Conservation (phyloP, 441 rosid species). For the Adansonia rubrostipa region DNA sequence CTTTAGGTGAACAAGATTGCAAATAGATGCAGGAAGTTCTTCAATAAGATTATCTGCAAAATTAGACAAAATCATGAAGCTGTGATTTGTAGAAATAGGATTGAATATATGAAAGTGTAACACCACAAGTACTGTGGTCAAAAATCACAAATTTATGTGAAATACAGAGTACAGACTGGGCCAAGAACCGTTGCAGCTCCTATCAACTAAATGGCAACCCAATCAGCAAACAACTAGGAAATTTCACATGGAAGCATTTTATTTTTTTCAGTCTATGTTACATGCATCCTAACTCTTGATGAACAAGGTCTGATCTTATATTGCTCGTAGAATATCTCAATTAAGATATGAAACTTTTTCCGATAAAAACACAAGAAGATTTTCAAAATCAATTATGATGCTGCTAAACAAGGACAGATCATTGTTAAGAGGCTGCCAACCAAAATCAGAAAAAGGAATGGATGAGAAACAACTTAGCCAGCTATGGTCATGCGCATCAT, state of each 20-base stretch:
- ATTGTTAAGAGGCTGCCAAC: not conserved
- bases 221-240: not conserved
- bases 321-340: not conserved
- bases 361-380: not conserved
- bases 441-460: not conserved
- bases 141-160: not conserved
- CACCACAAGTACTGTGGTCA: not conserved
- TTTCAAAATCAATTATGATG: not conserved
- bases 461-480: not conserved
- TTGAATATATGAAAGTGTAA: slow-evolving; percentile 18
- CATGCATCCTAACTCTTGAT: not conserved
- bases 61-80: slow-evolving; percentile 34
- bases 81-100: slow-evolving; percentile 21
- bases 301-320: not conserved
- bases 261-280: not conserved
- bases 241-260: not conserved
- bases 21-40: slow-evolving; percentile 77
- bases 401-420: not conserved
- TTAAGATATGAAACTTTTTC: not conserved
- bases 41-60: slow-evolving; percentile 80
- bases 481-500: not conserved
- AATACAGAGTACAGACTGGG: not conserved
- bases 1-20: slow-evolving; percentile 80
- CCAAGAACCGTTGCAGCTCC: not conserved
- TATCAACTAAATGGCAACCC: not conserved